Base-by-base conservation (phyloP, 2,329 filamentous ascomycete genomes). In the Talaromyces sp. region DNA sequence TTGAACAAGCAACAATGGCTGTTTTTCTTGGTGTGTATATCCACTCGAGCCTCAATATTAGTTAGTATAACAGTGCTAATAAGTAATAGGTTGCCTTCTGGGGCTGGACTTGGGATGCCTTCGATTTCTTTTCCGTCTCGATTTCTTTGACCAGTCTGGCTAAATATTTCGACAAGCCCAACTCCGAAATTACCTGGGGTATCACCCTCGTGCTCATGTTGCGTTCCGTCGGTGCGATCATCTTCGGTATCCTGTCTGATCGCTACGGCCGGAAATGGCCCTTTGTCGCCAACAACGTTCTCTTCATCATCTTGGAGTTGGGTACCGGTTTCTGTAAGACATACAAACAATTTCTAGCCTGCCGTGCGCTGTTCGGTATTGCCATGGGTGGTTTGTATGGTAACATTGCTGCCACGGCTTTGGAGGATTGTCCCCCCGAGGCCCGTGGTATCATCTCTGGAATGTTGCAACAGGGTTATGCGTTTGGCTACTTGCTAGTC, bases 341-440 rank as follows among this genome's bases (percentile, higher is more conserved):
- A 1, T 87, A 87, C 71, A 73, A 82, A 9, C 81, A 85, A 66
- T 89, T 89, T 69, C 75, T 88, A 39, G 86, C 79, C 2, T 84
- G 86, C 56, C 80, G 86, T 16, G 84, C 86, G 0, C 75, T 89
- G 3, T 89, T 86, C 68, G 86, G 86, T 22, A 85, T 89, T 70
- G 86, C 86, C 7, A 89, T 89, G 86, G 86, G 86, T 22, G 86
- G 86, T 58, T 72, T 88, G 11, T 87, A 87, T 69, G 86, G 86
- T 3, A 87, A 87, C 69, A 85, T 83, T 11, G 85, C 86, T 10
- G 86, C 86, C 0, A 88, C 86, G 2, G 86, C 86, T 0, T 75
- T 89, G 14, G 86, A 89, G 73, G 86, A 89, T 68, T 87, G 86
- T 67, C 86, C 86, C 0, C 76, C 80, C 62, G 81, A 80, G 49